Conservation (phyloP, 306 rosid genomes). For the Prunus armeniaca region DNA sequence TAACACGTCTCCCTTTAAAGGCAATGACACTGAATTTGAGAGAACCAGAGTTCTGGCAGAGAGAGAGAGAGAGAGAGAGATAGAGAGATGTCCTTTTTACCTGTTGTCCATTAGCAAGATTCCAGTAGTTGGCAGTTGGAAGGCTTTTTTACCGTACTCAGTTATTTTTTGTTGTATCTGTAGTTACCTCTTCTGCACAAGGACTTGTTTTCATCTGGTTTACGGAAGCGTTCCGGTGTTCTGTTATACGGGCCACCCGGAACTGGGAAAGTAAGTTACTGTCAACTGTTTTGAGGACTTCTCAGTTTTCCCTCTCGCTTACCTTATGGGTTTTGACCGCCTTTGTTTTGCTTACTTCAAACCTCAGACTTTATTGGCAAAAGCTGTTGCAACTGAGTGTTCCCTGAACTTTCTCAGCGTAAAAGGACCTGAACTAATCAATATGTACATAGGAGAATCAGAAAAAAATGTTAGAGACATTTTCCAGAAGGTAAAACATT, state of each 20-base stretch:
- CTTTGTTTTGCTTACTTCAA: constrained; percentile 22
- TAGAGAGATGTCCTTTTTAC: neutral
- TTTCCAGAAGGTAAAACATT: constrained; percentile 69
- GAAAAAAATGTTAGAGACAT: constrained; percentile 92
- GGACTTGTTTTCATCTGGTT: constrained; percentile 88
- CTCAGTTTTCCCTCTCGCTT: constrained; percentile 5
- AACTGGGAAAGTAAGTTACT: constrained; percentile 80
- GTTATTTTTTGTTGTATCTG: constrained; percentile 16
- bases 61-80: no score
- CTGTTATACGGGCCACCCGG: constrained; percentile 97
- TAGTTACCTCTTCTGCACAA: constrained; percentile 94
- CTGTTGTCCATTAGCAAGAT: neutral
- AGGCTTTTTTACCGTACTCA: neutral
- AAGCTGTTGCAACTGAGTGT: constrained; percentile 98
- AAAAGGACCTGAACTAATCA: constrained; percentile 94
- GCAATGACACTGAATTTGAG: neutral
- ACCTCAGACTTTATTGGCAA: constrained; percentile 81
- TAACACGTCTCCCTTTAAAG: no score
- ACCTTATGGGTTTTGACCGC: constrained; percentile 4
- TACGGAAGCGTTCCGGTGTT: constrained; percentile 93
- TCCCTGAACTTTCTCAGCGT: constrained; percentile 94
- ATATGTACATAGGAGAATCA: constrained; percentile 98
- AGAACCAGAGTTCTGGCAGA: neutral
- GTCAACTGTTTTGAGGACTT: constrained; percentile 10
- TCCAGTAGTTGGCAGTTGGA: neutral